Percentiles rank a stretch among this genome's conserved stretches.
These are phyloP conservation scores for Hemisphaericaspora lyxosophila DNA, from an alignment of 1,139 yeast species.

Conservation along the genomic window DNA sequence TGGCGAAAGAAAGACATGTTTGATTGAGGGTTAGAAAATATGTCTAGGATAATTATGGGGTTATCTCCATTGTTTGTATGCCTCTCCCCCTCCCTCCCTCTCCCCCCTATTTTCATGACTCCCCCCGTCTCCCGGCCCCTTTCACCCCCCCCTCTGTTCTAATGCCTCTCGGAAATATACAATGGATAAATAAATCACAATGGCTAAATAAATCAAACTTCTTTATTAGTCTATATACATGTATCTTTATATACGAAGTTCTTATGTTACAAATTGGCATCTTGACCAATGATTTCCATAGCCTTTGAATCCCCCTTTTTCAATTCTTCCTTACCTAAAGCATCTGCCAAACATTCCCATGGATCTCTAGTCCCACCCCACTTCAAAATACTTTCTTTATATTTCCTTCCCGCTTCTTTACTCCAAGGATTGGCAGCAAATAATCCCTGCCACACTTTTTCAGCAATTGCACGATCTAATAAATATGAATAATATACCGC, in stretches of 20 bases:
- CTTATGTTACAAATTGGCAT: conserved; percentile 12
- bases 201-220: neutral
- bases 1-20: no score
- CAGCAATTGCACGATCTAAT: conserved; percentile 90
- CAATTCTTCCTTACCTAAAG: conserved; percentile 61
- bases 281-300: conserved; percentile 59
- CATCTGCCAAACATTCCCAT: conserved; percentile 83
- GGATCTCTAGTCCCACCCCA: conserved; percentile 97
- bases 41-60: neutral
- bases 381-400: conserved; percentile 65
- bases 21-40: no score
- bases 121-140: neutral
- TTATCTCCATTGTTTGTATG: neutral
- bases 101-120: no score
- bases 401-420: conserved; percentile 70
- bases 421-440: conserved; percentile 71
- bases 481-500: conserved; percentile 91
- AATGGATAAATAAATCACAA: no score
- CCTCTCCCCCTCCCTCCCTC: neutral
- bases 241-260: conserved; percentile 6
- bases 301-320: conserved; percentile 70
- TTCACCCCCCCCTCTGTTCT: neutral
- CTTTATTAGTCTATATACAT: neutral
- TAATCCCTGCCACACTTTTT: conserved; percentile 74
- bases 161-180: neutral